These are phyloP conservation scores for Termitomyces sp. DNA, from an alignment of 768 basidiomycete genomes.

Conservation along the genomic window DNA sequence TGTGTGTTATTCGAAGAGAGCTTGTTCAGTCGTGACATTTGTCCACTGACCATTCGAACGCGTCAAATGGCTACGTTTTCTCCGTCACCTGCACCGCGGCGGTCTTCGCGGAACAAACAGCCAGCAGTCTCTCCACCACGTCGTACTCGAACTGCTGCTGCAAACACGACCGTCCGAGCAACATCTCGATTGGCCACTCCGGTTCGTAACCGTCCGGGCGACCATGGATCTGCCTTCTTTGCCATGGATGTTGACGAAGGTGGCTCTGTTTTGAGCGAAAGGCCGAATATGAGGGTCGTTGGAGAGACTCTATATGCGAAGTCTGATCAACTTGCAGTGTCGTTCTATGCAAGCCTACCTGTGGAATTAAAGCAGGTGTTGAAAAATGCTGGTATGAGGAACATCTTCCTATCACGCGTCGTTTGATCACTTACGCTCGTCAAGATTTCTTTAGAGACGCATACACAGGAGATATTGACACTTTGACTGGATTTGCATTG, in stretches of 20 bases:
- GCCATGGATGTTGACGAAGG: conserved; percentile 70
- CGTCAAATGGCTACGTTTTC: conserved; percentile 57
- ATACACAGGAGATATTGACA: conserved; percentile 71
- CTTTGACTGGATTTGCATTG: conserved; percentile 69
- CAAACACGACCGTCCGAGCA: conserved; percentile 23
- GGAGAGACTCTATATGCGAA: conserved; percentile 60
- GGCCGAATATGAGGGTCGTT: conserved; percentile 29
- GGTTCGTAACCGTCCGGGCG: conserved; percentile 22
- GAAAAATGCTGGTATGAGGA: conserved; percentile 57
- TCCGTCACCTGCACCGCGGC: conserved; percentile 57
- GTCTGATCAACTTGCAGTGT: conserved; percentile 65
- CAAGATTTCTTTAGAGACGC: conserved; percentile 67
- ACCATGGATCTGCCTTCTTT: conserved; percentile 43
- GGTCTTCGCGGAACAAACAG: conserved; percentile 38
- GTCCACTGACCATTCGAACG: not conserved
- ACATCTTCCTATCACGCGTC: not conserved
- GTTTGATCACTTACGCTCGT: not conserved
- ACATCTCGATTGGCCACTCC: conserved; percentile 45
- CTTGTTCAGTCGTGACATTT: not conserved
- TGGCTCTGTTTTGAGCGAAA: conserved; percentile 35
- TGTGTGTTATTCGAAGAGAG: conserved; percentile 3
- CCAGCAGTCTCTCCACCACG: conserved; percentile 28
- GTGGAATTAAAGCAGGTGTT: conserved; percentile 73
- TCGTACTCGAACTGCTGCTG: conserved; percentile 18
- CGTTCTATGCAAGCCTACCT: conserved; percentile 68